These are phyloP conservation scores for Candida gigantensis DNA, from an alignment of 1,139 yeast species.

Conservation along the genomic window DNA sequence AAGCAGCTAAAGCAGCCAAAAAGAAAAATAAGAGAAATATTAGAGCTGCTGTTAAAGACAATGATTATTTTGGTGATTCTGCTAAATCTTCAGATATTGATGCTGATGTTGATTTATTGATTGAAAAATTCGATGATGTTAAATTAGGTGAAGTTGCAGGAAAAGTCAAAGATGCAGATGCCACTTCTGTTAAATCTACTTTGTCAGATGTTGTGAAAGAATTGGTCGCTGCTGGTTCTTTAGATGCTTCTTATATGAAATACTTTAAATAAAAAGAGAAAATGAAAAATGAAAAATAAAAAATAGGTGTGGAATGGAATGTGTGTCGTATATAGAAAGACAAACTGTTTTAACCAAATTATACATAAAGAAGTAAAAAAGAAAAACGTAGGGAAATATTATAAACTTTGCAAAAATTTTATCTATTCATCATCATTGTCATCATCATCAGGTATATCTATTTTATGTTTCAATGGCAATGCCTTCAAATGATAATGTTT, in stretches of 20 bases:
- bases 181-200: slow-evolving; percentile 52
- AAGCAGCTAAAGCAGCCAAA: slow-evolving; percentile 95
- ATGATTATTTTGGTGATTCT: slow-evolving; percentile 80
- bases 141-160: slow-evolving; percentile 71
- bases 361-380: not conserved
- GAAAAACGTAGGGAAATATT: not conserved
- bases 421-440: slow-evolving; percentile 7
- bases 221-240: slow-evolving; percentile 33
- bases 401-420: too few species aligned
- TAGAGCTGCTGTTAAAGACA: slow-evolving; percentile 82
- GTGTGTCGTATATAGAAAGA: not conserved
- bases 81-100: slow-evolving; percentile 67
- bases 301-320: too few species aligned
- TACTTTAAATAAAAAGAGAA: slow-evolving; percentile 31
- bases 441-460: slow-evolving; percentile 31
- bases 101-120: slow-evolving; percentile 74
- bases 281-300: too few species aligned
- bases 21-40: slow-evolving; percentile 96
- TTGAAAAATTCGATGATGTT: slow-evolving; percentile 77
- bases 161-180: slow-evolving; percentile 55
- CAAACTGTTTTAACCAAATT: not conserved
- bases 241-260: slow-evolving; percentile 36
- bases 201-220: slow-evolving; percentile 51
- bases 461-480: slow-evolving; percentile 44
- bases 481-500: slow-evolving; percentile 76